Evolutionary conservation across 2,329 filamentous ascomycete species (phyloP), one percentile per base, ranked within the genome.

Genomic region (Colletotrichum sp.): DNA sequence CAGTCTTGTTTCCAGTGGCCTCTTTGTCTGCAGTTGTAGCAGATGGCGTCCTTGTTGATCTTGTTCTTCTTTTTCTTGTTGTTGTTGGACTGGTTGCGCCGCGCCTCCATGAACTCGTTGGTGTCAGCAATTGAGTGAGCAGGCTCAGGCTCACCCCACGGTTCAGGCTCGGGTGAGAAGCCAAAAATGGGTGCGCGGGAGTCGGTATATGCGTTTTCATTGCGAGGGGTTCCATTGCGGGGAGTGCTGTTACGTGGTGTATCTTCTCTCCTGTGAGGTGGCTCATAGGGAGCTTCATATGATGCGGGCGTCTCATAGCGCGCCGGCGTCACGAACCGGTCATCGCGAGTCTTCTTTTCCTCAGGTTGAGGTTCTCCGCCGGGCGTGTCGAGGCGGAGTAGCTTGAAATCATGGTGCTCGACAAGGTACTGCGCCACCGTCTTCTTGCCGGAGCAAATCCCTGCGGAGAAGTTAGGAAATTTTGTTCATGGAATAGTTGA

Each of bases 381-480:
- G 19, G 72, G 72, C 25, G 66, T 27, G 9, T 80, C 84, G 34
- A 98, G 88, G 80, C 91, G 89, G 73, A 98, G 90, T 63, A 91
- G 91, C 76, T 91, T 92, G 86, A 98, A 99, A 77, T 91, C 92
- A 84, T 98, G 94, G 78, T 96, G 91, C 78, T 96, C 91, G 78
- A 96, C 91, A 11, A 99, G 91, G 83, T 98, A 98, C 71, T 95
- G 91, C 74, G 96, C 96, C 78, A 98, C 95, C 12, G 95, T 95
- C 82, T 93, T 93, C 87, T 98, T 98, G 81, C 97, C 97, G 65
- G 96, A 93, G 87, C 96, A 98, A 81, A 98, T 96, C 81, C 95
- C 96, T 97, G 81, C 55, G 55, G 34, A 36, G 15, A 63, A 22
- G 74, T 73, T 5, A 67, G 70, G 36, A 12, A 2, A 22, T 30